Conservation (phyloP, 2,329 filamentous ascomycete species). For the Pseudogymnoascus sp. region DNA sequence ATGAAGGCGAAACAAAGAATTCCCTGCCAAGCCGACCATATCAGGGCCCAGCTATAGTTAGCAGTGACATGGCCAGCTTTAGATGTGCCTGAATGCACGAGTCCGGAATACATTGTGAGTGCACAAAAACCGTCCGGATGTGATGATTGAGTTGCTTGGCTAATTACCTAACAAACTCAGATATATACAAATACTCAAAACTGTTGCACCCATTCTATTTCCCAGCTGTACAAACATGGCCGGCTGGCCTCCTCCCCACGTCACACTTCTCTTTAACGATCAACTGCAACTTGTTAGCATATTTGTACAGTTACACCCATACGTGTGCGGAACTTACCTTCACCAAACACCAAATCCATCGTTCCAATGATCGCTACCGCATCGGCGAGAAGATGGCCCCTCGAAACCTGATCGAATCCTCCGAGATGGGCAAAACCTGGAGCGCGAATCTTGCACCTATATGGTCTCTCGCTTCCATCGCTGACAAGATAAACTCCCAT, state of each 20-base stretch:
- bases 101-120: background rate
- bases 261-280: constrained; percentile 35
- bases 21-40: background rate
- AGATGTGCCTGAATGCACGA: background rate
- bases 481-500: constrained; percentile 97
- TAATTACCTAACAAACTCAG: constrained; percentile 21
- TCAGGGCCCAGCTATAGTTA: constrained; percentile 3
- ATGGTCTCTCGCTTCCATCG: constrained; percentile 91
- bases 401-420: constrained; percentile 88
- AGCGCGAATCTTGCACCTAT: constrained; percentile 94
- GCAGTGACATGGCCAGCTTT: background rate
- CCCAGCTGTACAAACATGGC: constrained; percentile 6
- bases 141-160: constrained; percentile 2
- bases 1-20: background rate
- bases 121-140: background rate
- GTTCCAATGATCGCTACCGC: constrained; percentile 92
- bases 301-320: constrained; percentile 9
- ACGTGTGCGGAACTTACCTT: constrained; percentile 45
- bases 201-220: constrained; percentile 17
- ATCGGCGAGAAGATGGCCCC: constrained; percentile 90
- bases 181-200: constrained; percentile 20
- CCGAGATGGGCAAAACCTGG: constrained; percentile 92
- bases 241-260: background rate
- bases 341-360: constrained; percentile 63
- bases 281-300: constrained; percentile 34